Base-by-base conservation (phyloP, 2,329 filamentous ascomycete genomes). In the Leptodontidium sp. region DNA sequence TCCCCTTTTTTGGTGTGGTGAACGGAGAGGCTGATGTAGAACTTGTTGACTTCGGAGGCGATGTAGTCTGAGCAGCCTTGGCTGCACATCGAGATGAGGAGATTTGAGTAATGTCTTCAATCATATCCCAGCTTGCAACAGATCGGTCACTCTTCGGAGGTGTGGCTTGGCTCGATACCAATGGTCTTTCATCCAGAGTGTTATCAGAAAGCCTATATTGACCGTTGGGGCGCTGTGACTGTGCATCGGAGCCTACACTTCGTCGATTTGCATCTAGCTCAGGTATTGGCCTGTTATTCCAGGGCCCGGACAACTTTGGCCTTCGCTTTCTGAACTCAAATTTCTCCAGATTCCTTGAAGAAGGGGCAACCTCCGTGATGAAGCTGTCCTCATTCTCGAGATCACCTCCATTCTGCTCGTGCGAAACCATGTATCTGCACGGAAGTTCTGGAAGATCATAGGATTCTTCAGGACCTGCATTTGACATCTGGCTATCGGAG, bases 321-420 rank as follows among this genome's bases (percentile, higher is more conserved):
- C 65, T 73, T 77, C 63, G 50, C 50, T 75, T 76, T 40, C 69
- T 70, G 57, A 73, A 78, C 21, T 74, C 67, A 61, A 78, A 78
- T 49, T 73, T 72, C 50, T 75, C 76, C 9, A 78, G 9, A 68
- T 77, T 70, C 64, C 70, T 63, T 24, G 75, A 78, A 43, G 76
- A 77, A 15, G 76, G 76, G 17, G 73, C 76, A 43, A 77, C 67
- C 40, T 76, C 73, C 14, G 74, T 77, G 7, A 78, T 57, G 64
- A 77, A 78, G 58, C 71, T 76, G 45, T 71, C 21, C 29, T 74
- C 71, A 59, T 70, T 69, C 15, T 47, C 45, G 7, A 45, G 32
- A 12, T 57, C 47, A 5, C 40, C 21, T 47, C 55, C 32, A 47
- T 21, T 45, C 2, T 15, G 38, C 11, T 68, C 26, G n/a, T 32